These are phyloP conservation scores for Ceratobasidium sp. DNA, from an alignment of 1,284 basidiomycete genomes.

Conservation along the genomic window DNA sequence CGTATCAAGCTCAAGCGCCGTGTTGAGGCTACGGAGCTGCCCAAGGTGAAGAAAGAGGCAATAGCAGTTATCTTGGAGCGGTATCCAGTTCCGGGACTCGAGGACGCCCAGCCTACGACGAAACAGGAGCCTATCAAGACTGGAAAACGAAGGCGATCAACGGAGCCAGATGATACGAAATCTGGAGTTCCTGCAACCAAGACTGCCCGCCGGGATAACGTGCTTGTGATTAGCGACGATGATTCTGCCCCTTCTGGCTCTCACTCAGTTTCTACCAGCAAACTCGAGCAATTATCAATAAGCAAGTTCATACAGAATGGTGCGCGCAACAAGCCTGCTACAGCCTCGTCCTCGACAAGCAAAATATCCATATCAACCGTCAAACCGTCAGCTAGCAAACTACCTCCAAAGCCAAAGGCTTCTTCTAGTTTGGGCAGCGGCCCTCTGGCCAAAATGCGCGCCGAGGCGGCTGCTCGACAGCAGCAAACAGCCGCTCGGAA, in stretches of 20 bases:
- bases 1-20: constrained; percentile 10
- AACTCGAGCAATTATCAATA: constrained; percentile 17
- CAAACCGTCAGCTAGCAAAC: constrained; percentile 40
- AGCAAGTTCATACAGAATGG: constrained; percentile 20
- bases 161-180: constrained; percentile 5
- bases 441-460: constrained; percentile 27
- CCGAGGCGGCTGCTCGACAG: constrained; percentile 21
- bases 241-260: constrained; percentile 4
- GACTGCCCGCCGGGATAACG: constrained; percentile 5
- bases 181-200: neutral
- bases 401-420: constrained; percentile 41
- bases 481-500: constrained; percentile 28
- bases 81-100: neutral
- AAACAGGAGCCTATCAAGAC: neutral
- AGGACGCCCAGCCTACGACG: neutral
- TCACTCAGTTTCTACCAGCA: neutral
- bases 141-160: constrained; percentile 17
- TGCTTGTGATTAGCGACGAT: constrained; percentile 27
- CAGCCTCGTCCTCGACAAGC: constrained; percentile 16
- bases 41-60: constrained; percentile 7
- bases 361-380: constrained; percentile 17
- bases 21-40: constrained; percentile 1
- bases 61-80: constrained; percentile 23
- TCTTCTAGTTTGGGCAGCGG: neutral
- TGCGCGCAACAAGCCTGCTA: constrained; percentile 1